Conservation (phyloP, 2,329 filamentous ascomycete species). For the Dactylellina drechsleri region DNA sequence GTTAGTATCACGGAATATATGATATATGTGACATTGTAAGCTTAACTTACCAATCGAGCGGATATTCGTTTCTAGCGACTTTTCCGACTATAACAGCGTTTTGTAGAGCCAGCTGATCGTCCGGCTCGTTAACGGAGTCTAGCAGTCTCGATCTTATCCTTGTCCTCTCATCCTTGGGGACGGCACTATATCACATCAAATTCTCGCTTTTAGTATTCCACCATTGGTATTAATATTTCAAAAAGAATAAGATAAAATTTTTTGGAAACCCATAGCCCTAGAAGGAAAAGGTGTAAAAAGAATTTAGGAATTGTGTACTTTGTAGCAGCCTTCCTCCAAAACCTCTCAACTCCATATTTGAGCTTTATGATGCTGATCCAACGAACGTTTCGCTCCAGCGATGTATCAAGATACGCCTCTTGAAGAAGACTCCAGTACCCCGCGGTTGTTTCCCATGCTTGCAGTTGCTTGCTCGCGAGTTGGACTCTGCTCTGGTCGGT, state of each 20-base stretch:
- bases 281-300: too few relatives aligned
- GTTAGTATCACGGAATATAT: not conserved
- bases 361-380: slow-evolving; percentile 92
- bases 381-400: slow-evolving; percentile 78
- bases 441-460: slow-evolving; percentile 65
- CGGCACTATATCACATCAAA: slow-evolving; percentile 63
- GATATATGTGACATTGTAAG: not conserved
- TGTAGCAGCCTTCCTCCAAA: slow-evolving; percentile 85
- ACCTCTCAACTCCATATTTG: slow-evolving; percentile 95
- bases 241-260: too few relatives aligned
- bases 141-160: slow-evolving; percentile 79
- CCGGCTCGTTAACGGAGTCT: slow-evolving; percentile 78
- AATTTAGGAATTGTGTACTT: slow-evolving; percentile 62
- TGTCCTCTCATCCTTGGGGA: slow-evolving; percentile 76
- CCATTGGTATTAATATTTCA: not conserved
- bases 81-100: slow-evolving; percentile 90
- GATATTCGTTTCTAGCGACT: slow-evolving; percentile 88
- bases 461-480: slow-evolving; percentile 67
- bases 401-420: slow-evolving; percentile 82
- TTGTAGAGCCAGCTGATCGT: slow-evolving; percentile 80
- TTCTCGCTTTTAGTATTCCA: not conserved
- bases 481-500: slow-evolving; percentile 65
- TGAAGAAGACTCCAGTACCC: slow-evolving; percentile 67
- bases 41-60: slow-evolving; percentile 76
- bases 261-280: too few relatives aligned